Percentiles rank a stretch among this genome's conserved stretches.
phyloP scores from a whole-genome alignment of 2,329 filamentous ascomycete genomes.

The Penicillium verrucosum region DNA sequence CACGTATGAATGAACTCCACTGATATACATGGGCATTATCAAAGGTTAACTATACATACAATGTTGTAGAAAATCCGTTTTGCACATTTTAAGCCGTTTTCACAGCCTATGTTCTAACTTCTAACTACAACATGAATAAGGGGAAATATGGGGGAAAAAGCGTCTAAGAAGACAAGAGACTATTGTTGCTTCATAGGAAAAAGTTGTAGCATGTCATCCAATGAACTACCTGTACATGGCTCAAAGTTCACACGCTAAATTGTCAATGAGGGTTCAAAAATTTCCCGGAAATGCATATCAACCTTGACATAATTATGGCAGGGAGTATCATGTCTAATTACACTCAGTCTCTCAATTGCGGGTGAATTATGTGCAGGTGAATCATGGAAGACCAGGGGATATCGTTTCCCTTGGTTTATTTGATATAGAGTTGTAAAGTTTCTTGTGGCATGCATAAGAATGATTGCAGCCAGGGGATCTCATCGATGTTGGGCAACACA shows the following conservation, averaged over 20 bases:
- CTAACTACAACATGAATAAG: too few species aligned
- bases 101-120: too few species aligned
- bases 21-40: background rate
- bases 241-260: background rate
- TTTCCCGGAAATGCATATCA: background rate
- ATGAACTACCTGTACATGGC: background rate
- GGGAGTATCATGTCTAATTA: background rate
- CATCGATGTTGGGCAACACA: too few species aligned
- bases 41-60: too few species aligned
- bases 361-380: background rate
- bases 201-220: background rate
- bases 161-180: too few species aligned
- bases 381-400: too few species aligned
- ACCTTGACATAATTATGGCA: background rate
- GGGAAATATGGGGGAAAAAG: too few species aligned
- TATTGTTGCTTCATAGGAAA: too few species aligned
- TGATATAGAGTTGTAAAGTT: background rate
- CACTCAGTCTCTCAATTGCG: background rate
- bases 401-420: background rate
- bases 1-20: background rate
- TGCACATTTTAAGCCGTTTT: too few species aligned
- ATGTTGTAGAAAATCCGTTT: too few species aligned
- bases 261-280: background rate
- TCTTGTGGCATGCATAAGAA: background rate
- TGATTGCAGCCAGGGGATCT: background rate